Base-by-base conservation (phyloP, 2,329 filamentous ascomycete species). In the Nannizziopsis arthrosporioides region DNA sequence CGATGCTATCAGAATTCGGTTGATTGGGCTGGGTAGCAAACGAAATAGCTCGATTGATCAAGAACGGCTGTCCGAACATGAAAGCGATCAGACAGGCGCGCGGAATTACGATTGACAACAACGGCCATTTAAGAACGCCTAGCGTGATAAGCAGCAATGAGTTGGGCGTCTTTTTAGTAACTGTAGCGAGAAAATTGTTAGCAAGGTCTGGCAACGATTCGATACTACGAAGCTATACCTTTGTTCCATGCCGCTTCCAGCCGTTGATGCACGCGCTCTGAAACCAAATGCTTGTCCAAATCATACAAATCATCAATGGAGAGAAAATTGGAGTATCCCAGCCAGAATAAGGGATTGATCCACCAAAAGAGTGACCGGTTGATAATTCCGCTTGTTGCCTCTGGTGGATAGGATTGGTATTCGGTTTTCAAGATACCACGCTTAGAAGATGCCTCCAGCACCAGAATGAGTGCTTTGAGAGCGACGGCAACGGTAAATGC, bases 361-460 rank as follows among this genome's bases (percentile, higher is more conserved):
- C 75, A 78, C 63, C 67, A 71, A 55, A 78, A 78, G 10, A 75
- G 59, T 0, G 60, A 61, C 38, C 65, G 63, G 51, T 65, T 75
- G 53, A 72, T 71, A n/a, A 74, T 61, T 2, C 74, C 68, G 41
- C 69, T 73, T 1, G 71, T 76, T 2, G 69, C 69, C 55, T 80
- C 77, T 0, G 66, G 68, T 1, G 75, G 73, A 37, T 64, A 67
- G 1, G 56, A 52, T 1, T 61, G 58, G 41, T 68, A 72, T 18
- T 65, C 60, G 2, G 59, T 52, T 11, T 64, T 59, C 2, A 74
- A 58, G 4, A 72, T 61, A 3, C 55, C 53, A 39, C 64, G 57
- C 55, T 76, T 77, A 19, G 71, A 65, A 6, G 61, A 54, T 2
- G 68, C 62, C 55, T 76, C 74, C 1, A 73, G 59, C 11, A 71